These are phyloP conservation scores for Venturia aucupariae DNA, from an alignment of 2,329 filamentous ascomycete species.

Conservation along the genomic window DNA sequence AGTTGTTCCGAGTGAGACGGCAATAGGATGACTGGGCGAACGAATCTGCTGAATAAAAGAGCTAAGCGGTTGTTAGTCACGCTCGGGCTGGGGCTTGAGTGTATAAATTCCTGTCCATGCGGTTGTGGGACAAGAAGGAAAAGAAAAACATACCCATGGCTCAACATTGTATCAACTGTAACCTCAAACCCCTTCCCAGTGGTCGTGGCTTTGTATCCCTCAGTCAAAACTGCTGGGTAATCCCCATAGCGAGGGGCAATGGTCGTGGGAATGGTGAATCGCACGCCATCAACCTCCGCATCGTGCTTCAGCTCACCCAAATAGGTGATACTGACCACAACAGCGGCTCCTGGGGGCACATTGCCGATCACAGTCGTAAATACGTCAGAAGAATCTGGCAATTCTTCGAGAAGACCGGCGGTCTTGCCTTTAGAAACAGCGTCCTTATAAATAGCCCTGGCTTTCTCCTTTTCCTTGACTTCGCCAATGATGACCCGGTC, in stretches of 20 bases:
- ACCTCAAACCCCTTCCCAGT: conserved; percentile 40
- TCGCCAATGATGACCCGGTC: conserved; percentile 51
- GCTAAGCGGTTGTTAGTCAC: background rate
- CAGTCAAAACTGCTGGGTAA: conserved; percentile 31
- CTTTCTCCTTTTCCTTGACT: conserved; percentile 57
- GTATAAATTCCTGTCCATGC: no score
- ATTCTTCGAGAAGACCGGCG: conserved; percentile 57
- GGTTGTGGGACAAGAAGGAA: background rate
- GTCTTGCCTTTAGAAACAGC: conserved; percentile 51
- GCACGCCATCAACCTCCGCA: conserved; percentile 55
- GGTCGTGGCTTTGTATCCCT: conserved; percentile 16
- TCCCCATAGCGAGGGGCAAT: conserved; percentile 59
- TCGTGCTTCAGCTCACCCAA: conserved; percentile 66
- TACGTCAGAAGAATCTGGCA: conserved; percentile 51
- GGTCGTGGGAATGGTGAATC: conserved; percentile 58
- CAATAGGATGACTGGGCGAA: conserved; percentile 50
- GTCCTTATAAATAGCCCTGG: conserved; percentile 48
- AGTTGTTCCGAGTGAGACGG: no score
- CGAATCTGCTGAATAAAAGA: conserved; percentile 52
- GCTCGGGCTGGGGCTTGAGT: no score
- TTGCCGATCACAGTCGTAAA: conserved; percentile 62
- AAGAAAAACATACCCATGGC: conserved; percentile 27
- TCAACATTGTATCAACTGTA: conserved; percentile 51
- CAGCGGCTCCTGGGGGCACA: conserved; percentile 47
- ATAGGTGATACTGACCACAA: conserved; percentile 55